phyloP scores from a whole-genome alignment of 257 asterid species.

The Scutellaria barbata region DNA sequence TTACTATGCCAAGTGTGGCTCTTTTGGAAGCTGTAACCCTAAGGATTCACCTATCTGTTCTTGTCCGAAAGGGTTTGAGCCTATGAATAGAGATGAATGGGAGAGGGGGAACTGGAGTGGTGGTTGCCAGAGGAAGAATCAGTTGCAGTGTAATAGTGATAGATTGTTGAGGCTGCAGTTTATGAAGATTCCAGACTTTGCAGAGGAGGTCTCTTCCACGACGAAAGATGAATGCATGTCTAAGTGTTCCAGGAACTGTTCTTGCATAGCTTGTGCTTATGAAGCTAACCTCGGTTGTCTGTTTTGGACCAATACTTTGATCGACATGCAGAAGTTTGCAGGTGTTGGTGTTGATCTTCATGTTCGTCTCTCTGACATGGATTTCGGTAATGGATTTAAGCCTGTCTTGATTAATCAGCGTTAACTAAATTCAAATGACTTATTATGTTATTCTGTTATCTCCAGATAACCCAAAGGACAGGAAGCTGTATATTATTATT shows the following conservation, averaged over 20 bases:
- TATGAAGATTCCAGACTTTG: conserved; percentile 46
- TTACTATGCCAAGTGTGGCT: conserved; percentile 50
- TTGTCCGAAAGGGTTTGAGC: conserved; percentile 50
- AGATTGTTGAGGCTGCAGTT: conserved; percentile 37
- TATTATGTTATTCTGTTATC: not conserved
- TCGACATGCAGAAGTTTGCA: conserved; percentile 47
- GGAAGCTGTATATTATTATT: conserved; percentile 41
- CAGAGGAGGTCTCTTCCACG: conserved; percentile 23
- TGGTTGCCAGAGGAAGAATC: conserved; percentile 42
- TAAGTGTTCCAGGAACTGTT: conserved; percentile 47
- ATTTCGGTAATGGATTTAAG: conserved; percentile 41
- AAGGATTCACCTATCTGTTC: conserved; percentile 41
- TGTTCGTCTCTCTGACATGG: conserved; percentile 50
- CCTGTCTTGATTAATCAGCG: not conserved
- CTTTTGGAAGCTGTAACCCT: conserved; percentile 47
- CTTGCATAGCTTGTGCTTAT: conserved; percentile 54
- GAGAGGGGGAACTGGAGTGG: conserved; percentile 43
- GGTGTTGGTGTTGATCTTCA: conserved; percentile 47
- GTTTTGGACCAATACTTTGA: conserved; percentile 48
- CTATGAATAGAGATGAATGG: conserved; percentile 40
- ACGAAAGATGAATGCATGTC: conserved; percentile 36
- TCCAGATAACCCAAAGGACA: conserved; percentile 44
- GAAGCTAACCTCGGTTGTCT: conserved; percentile 49
- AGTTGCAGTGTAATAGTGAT: conserved; percentile 34
- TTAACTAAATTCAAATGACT: not conserved